Evolutionary conservation across 257 asterid species (phyloP), one percentile per base, ranked within the genome.

Genomic region (Nicotiana otophora): DNA sequence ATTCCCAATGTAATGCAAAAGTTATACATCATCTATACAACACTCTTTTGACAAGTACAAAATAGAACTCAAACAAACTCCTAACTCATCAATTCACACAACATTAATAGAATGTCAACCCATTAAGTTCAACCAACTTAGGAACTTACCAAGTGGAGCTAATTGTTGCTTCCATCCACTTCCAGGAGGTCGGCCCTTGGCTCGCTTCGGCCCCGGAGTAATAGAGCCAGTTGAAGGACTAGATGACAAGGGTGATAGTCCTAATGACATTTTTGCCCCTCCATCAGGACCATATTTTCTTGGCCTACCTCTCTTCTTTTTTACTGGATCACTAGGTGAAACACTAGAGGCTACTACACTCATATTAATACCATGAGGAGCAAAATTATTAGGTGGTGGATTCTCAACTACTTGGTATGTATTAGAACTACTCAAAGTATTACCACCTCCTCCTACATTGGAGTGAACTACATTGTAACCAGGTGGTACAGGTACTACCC

Each of bases 281-380:
- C 97, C 98, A 82, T 93, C 97, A 3, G 98, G 97, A 54, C 89
- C 98, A 83, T 96, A 96, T 64, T 96, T 96, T 83, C 99, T 90
- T 3, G 99, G 99, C 85, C 99, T 88, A 20, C 99, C 99, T 86
- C 99, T 90, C 90, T 96, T 96, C 87, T 93, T 95, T 91, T 93
- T 96, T 85, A 86, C 94, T 2, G 89, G 84, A 81, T 92, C 97
- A 46, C 91, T 84, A 36, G 87, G 87, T 5, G 92, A 54, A 78
- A 48, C 84, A 84, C 83, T 70, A 28, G 94, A 46, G 61, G 91
- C 88, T 17, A 26, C 15, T 4, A 81, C 65, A 30, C 90, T 77
- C 85, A 84, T 84, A 78, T 62, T 82, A 86, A 87, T 83, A 19
- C 91, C 90, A 66, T 81, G 97, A 82, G 89, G 55, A 82, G 46